Evolutionary conservation across 2,329 filamentous ascomycete genomes (phyloP), one percentile per base, ranked within the genome.

Genomic region (Cercospora sesami): DNA sequence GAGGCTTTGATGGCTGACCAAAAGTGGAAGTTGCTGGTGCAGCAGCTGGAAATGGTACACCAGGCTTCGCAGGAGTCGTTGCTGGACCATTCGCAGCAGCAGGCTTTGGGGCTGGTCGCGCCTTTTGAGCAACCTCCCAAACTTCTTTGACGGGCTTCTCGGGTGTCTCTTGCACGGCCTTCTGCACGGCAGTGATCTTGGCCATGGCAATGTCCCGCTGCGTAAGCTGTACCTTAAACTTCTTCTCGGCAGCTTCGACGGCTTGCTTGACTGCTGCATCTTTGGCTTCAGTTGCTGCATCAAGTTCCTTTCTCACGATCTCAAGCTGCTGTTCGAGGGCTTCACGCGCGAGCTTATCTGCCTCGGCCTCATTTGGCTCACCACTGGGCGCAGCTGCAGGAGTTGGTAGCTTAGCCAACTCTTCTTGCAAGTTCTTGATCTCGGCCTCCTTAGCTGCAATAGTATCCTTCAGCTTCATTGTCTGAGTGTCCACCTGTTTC

Each of bases 101-200:
- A 61, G 65, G 68, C 66, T 63, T 74, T 69, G 73, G 74, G 48
- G 76, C 66, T 53, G 76, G 72, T 62, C 78, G 74, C 21, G 88
- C 86, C 63, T 81, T 83, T 80, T 94, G 94, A 0, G 91, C 93
- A 64, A 91, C 82, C 71, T 90, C 89, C 91, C 92, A 97, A 0
- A 97, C 94, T 79, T 97, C 93, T 9, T 83, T 87, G 4, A 98
- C 93, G 0, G 93, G 88, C 77, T 89, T 89, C 74, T 94, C 85
- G 0, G 94, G 94, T 0, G 94, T 97, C 59, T 96, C 91, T n/a
- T 85, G 86, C 0, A 91, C 93, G 12, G 94, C 94, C 58, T 88
- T 91, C 75, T 93, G 87, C 3, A 98, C 91, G 1, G 95, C 87
- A 1, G 87, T 86, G 33, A 96, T 81, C 81, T 95, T 96, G 4